A percentile compares a stretch with the other conserved stretches of the same genome.
Evolutionary conservation across 1,139 yeast genomes (phyloP).

Genomic region (Nakaseomyces bracarensis): DNA sequence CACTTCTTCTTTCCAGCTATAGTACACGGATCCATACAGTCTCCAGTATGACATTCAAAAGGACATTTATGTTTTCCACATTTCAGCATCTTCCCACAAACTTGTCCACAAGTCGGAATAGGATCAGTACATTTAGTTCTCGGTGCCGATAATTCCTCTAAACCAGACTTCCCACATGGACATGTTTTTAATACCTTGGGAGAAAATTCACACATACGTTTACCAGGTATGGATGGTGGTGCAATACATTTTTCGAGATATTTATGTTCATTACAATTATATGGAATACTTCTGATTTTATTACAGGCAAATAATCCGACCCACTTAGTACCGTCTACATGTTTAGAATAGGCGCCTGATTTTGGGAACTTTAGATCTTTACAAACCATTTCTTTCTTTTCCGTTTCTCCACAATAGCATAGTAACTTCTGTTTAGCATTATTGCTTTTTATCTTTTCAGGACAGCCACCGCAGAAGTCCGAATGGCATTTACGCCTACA

Average conservation of each 20-base stretch:
- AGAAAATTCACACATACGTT: conserved; percentile 51
- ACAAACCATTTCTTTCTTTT: conserved; percentile 41
- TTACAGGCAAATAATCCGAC: conserved; percentile 59
- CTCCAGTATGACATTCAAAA: conserved; percentile 67
- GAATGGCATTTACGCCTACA: conserved; percentile 56
- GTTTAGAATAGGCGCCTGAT: conserved; percentile 19
- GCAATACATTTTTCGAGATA: conserved; percentile 57
- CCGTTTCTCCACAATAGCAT: conserved; percentile 69
- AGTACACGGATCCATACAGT: conserved; percentile 58
- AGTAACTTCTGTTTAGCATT: conserved; percentile 26
- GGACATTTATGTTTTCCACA: conserved; percentile 70
- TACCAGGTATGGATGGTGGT: conserved; percentile 29
- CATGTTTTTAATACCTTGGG: conserved; percentile 57
- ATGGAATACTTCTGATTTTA: conserved; percentile 40
- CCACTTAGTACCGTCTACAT: conserved; percentile 36
- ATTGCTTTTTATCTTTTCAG: conserved; percentile 29
- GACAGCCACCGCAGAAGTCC: conserved; percentile 76
- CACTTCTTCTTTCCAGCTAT: conserved; percentile 30
- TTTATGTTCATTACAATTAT: conserved; percentile 62
- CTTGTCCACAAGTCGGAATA: conserved; percentile 60
- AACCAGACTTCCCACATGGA: conserved; percentile 60
- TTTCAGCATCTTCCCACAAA: conserved; percentile 52
- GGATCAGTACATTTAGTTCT: conserved; percentile 65
- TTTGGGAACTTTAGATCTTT: conserved; percentile 34
- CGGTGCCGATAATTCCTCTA: conserved; percentile 35